Conservation (phyloP, 345 rosid species). For the Gossypium ekmanianum region DNA sequence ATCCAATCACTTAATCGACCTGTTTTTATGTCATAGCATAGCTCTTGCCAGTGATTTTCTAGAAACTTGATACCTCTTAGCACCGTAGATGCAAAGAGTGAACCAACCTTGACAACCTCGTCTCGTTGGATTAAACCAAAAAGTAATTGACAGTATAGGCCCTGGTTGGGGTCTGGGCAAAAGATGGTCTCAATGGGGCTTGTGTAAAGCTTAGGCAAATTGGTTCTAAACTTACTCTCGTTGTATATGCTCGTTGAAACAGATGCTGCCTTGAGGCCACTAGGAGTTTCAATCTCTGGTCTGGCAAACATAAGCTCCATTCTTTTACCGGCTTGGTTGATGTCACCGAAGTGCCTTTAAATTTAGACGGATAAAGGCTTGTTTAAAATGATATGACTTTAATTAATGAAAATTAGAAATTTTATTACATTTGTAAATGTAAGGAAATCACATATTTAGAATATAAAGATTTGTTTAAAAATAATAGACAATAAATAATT, state of each 20-base stretch:
- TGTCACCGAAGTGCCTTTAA: background rate
- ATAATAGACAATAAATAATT: too few relatives aligned
- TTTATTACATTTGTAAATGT: too few relatives aligned
- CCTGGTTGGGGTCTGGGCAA: background rate
- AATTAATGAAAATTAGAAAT: too few relatives aligned
- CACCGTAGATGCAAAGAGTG: background rate
- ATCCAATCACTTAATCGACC: background rate
- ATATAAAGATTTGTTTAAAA: too few relatives aligned
- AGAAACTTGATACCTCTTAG: background rate
- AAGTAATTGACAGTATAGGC: background rate
- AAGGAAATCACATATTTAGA: too few relatives aligned
- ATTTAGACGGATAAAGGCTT: background rate
- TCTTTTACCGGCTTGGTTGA: constrained; percentile 39
- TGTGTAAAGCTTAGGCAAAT: background rate
- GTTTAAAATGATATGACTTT: too few relatives aligned
- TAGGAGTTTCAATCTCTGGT: constrained; percentile 54
- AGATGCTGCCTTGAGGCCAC: constrained; percentile 41
- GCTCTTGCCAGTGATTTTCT: background rate
- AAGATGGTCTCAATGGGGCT: background rate
- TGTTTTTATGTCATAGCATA: background rate
- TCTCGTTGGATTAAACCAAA: background rate
- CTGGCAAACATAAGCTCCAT: constrained; percentile 53
- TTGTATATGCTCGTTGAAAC: background rate
- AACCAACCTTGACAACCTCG: background rate
- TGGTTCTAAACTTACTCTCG: background rate